Percentiles rank a stretch among this genome's conserved stretches.
Conservation (phyloP, 1,284 basidiomycete species). For the Afroboletus lepidellus region DNA sequence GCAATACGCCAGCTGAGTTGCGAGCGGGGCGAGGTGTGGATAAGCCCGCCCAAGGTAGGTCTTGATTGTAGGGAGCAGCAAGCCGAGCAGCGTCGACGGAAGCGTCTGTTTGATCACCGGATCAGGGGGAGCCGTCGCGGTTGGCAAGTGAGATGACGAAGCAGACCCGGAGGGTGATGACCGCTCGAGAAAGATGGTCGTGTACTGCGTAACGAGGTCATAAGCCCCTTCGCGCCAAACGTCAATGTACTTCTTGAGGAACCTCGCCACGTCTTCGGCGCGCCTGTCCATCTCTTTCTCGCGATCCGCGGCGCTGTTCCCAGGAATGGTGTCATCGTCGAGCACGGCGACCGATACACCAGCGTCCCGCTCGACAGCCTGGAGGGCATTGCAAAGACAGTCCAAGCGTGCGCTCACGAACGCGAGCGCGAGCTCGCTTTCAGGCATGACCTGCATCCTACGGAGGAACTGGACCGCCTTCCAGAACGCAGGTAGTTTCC, state of each 20-base stretch:
- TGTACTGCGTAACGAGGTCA: slow-evolving; percentile 88
- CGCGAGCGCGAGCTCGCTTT: slow-evolving; percentile 64
- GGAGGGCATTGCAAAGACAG: slow-evolving; percentile 48
- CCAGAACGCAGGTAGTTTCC: slow-evolving; percentile 85
- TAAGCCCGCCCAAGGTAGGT: slow-evolving; percentile 51
- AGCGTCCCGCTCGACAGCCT: slow-evolving; percentile 43
- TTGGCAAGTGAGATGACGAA: slow-evolving; percentile 23
- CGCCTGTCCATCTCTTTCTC: slow-evolving; percentile 45
- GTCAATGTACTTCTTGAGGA: slow-evolving; percentile 86
- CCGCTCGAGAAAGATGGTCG: slow-evolving; percentile 84
- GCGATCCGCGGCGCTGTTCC: slow-evolving; percentile 28
- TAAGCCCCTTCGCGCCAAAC: slow-evolving; percentile 90
- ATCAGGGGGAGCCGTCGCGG: slow-evolving; percentile 15
- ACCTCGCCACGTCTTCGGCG: slow-evolving; percentile 70
- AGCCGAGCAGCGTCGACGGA: slow-evolving; percentile 46
- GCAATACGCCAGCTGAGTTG: slow-evolving; percentile 92
- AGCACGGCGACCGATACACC: slow-evolving; percentile 24
- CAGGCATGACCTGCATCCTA: slow-evolving; percentile 65
- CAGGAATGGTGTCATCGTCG: slow-evolving; percentile 12
- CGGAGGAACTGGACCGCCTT: slow-evolving; percentile 85
- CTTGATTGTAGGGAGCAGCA: slow-evolving; percentile 62
- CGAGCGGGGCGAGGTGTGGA: slow-evolving; percentile 70
- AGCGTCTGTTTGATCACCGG: slow-evolving; percentile 30
- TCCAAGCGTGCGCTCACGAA: slow-evolving; percentile 65
- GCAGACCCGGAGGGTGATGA: slow-evolving; percentile 25